Conservation (phyloP, 345 rosid genomes). For the Populus davidiana region DNA sequence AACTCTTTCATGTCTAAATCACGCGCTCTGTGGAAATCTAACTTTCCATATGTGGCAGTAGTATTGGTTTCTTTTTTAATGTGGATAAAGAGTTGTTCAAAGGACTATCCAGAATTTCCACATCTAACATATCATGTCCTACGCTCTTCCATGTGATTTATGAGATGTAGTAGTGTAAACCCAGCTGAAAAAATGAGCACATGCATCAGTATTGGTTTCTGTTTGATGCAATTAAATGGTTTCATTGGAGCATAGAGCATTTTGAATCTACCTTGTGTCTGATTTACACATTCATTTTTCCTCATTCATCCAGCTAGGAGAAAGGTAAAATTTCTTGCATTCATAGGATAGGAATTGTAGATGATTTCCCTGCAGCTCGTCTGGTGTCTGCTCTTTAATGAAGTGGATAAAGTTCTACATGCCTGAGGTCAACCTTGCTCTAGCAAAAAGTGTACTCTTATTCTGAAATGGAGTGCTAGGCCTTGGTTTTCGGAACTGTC, state of each 20-base stretch:
- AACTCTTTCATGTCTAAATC: background rate
- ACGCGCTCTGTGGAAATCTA: background rate
- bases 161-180: background rate
- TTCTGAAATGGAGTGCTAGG: background rate
- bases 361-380: too few species aligned
- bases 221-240: background rate
- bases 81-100: background rate
- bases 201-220: background rate
- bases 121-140: background rate
- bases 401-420: too few species aligned
- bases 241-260: background rate
- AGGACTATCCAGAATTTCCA: background rate
- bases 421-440: too few species aligned
- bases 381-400: too few species aligned
- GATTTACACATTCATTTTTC: background rate
- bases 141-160: background rate
- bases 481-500: background rate
- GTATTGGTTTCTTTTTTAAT: background rate
- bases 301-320: too few species aligned
- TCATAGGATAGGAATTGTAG: too few species aligned
- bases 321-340: too few species aligned
- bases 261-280: background rate
- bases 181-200: background rate
- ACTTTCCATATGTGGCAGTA: background rate
- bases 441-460: background rate